A percentile compares a stretch with the other conserved stretches of the same genome.
phyloP scores from a whole-genome alignment of 768 basidiomycete genomes.

The Omphalotus guepiniiformis region DNA sequence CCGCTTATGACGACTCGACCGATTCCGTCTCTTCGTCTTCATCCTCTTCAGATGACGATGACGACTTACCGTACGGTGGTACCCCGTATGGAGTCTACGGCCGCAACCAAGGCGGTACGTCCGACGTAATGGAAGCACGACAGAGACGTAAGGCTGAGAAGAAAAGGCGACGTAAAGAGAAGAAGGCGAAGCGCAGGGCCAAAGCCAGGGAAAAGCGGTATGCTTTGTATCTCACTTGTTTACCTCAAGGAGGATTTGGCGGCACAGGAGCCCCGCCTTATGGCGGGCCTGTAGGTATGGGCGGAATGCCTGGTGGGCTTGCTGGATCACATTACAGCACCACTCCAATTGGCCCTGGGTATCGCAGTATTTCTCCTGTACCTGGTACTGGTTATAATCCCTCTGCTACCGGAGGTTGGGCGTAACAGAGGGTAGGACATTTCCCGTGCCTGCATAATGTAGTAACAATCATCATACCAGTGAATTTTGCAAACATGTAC shows the following conservation, averaged over 20 bases:
- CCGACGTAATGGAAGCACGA: constrained; percentile 46
- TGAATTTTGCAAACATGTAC: no score
- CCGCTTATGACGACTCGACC: constrained; percentile 37
- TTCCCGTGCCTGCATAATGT: no score
- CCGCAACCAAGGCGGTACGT: constrained; percentile 21
- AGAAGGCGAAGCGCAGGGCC: constrained; percentile 54
- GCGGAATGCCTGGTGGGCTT: neutral
- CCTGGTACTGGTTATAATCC: no score
- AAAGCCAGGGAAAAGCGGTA: constrained; percentile 62
- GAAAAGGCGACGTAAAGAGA: constrained; percentile 59
- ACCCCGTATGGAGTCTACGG: constrained; percentile 32
- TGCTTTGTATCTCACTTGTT: constrained; percentile 55
- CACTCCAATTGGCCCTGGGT: neutral
- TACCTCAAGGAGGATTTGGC: constrained; percentile 25
- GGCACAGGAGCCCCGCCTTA: constrained; percentile 25
- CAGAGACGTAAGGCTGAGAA: constrained; percentile 55
- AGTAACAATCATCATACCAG: no score
- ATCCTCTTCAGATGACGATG: constrained; percentile 34
- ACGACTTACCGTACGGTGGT: constrained; percentile 29
- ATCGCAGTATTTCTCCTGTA: constrained; percentile 1
- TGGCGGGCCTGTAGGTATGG: constrained; percentile 3
- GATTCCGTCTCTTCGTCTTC: constrained; percentile 36
- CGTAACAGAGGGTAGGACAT: no score
- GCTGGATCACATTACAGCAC: constrained; percentile 1
- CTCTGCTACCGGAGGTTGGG: no score